Conservation (phyloP, 257 asterid species). For the Forsythia viridissima region DNA sequence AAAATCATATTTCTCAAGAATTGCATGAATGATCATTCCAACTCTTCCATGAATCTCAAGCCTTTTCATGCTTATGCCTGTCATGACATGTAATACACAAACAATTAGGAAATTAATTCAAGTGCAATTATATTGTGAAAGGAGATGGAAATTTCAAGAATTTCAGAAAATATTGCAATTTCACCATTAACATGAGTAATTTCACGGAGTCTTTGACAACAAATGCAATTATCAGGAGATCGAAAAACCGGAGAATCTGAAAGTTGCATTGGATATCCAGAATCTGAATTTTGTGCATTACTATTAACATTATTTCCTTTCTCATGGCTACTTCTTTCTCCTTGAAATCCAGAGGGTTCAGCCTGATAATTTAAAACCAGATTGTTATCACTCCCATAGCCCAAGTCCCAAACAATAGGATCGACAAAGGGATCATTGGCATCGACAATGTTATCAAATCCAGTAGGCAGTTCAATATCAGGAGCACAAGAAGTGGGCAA, state of each 20-base stretch:
- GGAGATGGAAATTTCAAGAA: too few species aligned
- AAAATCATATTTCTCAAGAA: slow-evolving; percentile 43
- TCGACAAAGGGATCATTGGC: slow-evolving; percentile 39
- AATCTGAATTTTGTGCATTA: slow-evolving; percentile 9
- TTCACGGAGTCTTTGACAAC: slow-evolving; percentile 68
- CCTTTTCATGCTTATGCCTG: slow-evolving; percentile 48
- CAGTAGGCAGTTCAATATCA: not conserved
- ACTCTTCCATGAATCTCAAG: slow-evolving; percentile 74
- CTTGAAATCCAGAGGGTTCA: slow-evolving; percentile 20
- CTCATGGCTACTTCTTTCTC: slow-evolving; percentile 20
- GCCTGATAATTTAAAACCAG: not conserved
- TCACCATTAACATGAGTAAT: slow-evolving; percentile 62
- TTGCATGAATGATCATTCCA: slow-evolving; percentile 67
- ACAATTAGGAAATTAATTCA: too few species aligned
- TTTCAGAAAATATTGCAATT: too few species aligned
- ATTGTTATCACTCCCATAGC: slow-evolving; percentile 27
- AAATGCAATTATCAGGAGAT: slow-evolving; percentile 43
- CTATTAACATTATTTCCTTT: not conserved
- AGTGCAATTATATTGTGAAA: too few species aligned
- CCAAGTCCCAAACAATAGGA: slow-evolving; percentile 34
- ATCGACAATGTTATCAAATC: slow-evolving; percentile 12
- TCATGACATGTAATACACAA: not conserved
- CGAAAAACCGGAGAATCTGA: slow-evolving; percentile 25
- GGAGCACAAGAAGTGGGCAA: not conserved
- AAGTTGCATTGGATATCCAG: slow-evolving; percentile 29